A percentile compares a stretch with the other conserved stretches of the same genome.
Evolutionary conservation across 2,329 filamentous ascomycete species (phyloP).

Genomic region (Penicillium sp.): DNA sequence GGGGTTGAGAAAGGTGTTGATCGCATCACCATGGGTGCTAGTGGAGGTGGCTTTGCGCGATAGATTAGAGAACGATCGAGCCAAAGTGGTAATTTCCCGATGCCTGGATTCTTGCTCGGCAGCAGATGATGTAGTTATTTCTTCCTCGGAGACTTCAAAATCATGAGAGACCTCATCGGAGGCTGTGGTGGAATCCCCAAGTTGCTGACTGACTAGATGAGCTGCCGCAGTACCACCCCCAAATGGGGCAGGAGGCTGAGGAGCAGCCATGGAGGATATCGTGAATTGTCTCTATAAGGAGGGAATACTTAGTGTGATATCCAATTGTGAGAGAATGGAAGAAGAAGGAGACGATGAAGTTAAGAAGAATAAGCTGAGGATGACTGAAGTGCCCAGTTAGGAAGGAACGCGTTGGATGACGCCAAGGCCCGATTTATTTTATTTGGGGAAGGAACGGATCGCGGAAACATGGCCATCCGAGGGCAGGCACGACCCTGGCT

Average conservation of each 20-base stretch:
- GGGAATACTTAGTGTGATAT: not conserved
- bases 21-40: conserved; percentile 6
- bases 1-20: conserved; percentile 43
- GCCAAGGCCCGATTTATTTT: too few relatives aligned
- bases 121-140: conserved; percentile 28
- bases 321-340: not conserved
- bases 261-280: conserved; percentile 10
- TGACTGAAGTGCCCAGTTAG: too few relatives aligned
- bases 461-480: conserved; percentile 8
- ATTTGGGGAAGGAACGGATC: conserved; percentile 7
- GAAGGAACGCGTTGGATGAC: too few relatives aligned
- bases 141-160: conserved; percentile 12
- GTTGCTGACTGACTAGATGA: conserved; percentile 10
- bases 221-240: conserved; percentile 17
- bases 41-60: conserved; percentile 29
- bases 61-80: conserved; percentile 35
- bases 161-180: conserved; percentile 15
- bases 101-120: conserved; percentile 29
- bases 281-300: not conserved
- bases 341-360: not conserved
- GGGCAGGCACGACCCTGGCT: not conserved
- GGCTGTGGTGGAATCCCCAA: conserved; percentile 1
- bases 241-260: conserved; percentile 23
- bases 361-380: not conserved
- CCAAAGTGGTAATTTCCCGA: conserved; percentile 33